phyloP scores from a whole-genome alignment of 768 basidiomycete genomes.

The Mycena kentingensis region DNA sequence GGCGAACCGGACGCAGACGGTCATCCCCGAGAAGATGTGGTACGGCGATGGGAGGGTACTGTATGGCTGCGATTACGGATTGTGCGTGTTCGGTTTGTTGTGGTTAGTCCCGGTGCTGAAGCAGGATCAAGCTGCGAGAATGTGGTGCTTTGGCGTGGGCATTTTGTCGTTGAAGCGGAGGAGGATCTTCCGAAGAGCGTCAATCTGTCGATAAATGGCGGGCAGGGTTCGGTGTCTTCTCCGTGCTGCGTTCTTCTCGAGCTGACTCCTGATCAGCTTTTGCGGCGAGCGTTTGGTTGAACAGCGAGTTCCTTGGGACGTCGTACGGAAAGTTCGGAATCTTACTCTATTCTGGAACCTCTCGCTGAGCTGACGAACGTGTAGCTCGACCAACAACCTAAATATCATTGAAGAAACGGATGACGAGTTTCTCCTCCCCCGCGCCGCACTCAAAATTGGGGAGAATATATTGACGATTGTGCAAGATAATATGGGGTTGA shows the following conservation, averaged over 20 bases:
- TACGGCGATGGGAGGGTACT: constrained; percentile 79
- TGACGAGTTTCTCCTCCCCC: constrained; percentile 63
- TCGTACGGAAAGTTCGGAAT: constrained; percentile 69
- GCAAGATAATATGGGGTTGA: constrained; percentile 82
- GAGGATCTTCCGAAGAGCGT: constrained; percentile 62
- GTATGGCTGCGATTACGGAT: constrained; percentile 87
- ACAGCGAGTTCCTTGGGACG: constrained; percentile 68
- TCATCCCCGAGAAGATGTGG: constrained; percentile 66
- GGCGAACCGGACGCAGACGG: constrained; percentile 74
- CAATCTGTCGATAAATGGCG: constrained; percentile 80
- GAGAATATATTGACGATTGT: constrained; percentile 81
- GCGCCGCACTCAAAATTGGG: constrained; percentile 49
- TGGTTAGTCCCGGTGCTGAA: constrained; percentile 3
- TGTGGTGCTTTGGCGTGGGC: constrained; percentile 78
- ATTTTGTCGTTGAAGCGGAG: constrained; percentile 52
- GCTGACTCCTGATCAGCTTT: constrained; percentile 51
- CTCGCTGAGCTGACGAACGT: not conserved
- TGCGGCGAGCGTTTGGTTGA: constrained; percentile 82
- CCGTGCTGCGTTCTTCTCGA: not conserved
- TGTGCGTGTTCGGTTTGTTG: constrained; percentile 47
- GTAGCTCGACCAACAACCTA: constrained; percentile 66
- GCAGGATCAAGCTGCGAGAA: constrained; percentile 68
- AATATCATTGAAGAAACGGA: constrained; percentile 68
- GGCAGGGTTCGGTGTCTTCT: constrained; percentile 53
- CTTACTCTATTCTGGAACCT: not conserved